These are phyloP conservation scores for Pneumocystis canis DNA, from an alignment of 1,139 yeast species.

Conservation along the genomic window DNA sequence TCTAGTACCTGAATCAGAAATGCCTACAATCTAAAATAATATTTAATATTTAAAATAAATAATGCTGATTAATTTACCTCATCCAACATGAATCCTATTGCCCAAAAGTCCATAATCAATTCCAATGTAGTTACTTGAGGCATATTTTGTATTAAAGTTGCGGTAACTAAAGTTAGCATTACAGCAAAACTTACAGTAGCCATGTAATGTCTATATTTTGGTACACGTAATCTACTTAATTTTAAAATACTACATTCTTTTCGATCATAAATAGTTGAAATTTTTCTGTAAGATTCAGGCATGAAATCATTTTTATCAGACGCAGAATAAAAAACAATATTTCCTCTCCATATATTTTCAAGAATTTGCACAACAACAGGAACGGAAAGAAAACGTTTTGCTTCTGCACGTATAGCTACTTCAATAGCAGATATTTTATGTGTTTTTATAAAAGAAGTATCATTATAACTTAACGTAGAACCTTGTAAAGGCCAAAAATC, in stretches of 20 bases:
- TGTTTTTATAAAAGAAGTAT: slow-evolving; percentile 13
- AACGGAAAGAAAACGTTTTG: slow-evolving; percentile 42
- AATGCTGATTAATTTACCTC: slow-evolving; percentile 16
- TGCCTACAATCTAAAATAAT: slow-evolving; percentile 19
- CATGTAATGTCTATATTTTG: slow-evolving; percentile 28
- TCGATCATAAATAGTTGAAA: slow-evolving; percentile 26
- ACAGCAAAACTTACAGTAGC: slow-evolving; percentile 29
- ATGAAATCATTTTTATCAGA: slow-evolving; percentile 26
- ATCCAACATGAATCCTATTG: slow-evolving; percentile 27
- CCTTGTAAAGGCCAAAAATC: slow-evolving; percentile 27
- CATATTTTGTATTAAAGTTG: slow-evolving; percentile 21
- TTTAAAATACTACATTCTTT: slow-evolving; percentile 27
- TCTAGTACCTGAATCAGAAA: slow-evolving; percentile 26
- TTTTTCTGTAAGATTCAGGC: slow-evolving; percentile 25
- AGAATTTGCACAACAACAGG: slow-evolving; percentile 40
- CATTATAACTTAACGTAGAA: slow-evolving; percentile 3
- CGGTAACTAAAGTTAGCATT: slow-evolving; percentile 16
- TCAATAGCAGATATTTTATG: slow-evolving; percentile 42
- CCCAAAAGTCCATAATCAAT: slow-evolving; percentile 25
- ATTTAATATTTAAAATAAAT: not conserved
- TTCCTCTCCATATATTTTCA: slow-evolving; percentile 43
- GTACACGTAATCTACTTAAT: slow-evolving; percentile 26
- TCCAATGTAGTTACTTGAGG: slow-evolving; percentile 18
- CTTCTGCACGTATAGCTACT: slow-evolving; percentile 39
- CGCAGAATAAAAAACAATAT: slow-evolving; percentile 28